These are phyloP conservation scores for Daldinia loculata DNA, from an alignment of 495 filamentous ascomycete species.

Conservation along the genomic window DNA sequence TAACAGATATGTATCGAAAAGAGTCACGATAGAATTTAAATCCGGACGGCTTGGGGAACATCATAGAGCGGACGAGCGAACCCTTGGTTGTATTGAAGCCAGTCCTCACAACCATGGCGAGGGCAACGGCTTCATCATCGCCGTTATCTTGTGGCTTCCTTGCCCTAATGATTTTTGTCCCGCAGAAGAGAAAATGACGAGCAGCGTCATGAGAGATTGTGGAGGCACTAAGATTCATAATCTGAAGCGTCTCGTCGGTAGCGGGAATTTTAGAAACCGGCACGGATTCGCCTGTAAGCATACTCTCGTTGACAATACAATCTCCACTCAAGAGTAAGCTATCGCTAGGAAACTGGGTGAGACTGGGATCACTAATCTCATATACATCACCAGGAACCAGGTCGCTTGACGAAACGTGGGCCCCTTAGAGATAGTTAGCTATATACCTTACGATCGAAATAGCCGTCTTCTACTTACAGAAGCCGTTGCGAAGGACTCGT, in stretches of 20 bases:
- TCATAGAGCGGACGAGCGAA: conserved; percentile 94
- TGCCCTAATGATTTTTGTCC: conserved; percentile 93
- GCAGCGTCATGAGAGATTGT: conserved; percentile 81
- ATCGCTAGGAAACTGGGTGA: conserved; percentile 93
- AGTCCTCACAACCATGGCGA: conserved; percentile 90
- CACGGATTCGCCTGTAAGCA: conserved; percentile 98
- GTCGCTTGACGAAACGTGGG: conserved; percentile 83
- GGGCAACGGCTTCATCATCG: conserved; percentile 87
- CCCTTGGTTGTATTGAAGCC: conserved; percentile 99
- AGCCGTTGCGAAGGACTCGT: conserved; percentile 90
- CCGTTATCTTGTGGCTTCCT: conserved; percentile 82
- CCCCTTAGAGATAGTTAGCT: conserved; percentile 65
- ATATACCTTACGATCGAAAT: background rate
- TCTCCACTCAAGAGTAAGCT: conserved; percentile 92
- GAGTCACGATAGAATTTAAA: conserved; percentile 99
- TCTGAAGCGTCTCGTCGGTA: conserved; percentile 78
- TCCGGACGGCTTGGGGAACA: conserved; percentile 96
- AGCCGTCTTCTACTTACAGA: conserved; percentile 69
- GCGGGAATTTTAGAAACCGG: conserved; percentile 92
- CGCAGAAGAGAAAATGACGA: conserved; percentile 89
- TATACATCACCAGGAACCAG: conserved; percentile 97
- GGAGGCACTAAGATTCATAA: conserved; percentile 77
- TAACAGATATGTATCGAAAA: conserved; percentile 97
- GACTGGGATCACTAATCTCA: conserved; percentile 94
- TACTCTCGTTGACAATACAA: conserved; percentile 99